These are phyloP conservation scores for Pichia eremophila DNA, from an alignment of 805 yeast genomes.

Conservation along the genomic window DNA sequence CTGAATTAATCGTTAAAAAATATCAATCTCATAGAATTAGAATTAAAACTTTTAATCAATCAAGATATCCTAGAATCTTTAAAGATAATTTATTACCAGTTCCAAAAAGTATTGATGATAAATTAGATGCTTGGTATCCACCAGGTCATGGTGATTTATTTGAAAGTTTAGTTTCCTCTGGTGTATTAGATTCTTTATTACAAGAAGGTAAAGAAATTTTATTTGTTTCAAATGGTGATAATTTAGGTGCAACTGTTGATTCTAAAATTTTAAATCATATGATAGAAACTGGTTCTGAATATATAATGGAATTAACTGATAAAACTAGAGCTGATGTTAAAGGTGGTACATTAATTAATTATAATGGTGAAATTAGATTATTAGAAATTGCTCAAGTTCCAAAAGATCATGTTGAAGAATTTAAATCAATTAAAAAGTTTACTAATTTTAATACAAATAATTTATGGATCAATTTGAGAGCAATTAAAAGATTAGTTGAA, in stretches of 20 bases:
- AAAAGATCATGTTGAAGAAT: constrained; percentile 95
- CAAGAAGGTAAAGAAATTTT: constrained; percentile 91
- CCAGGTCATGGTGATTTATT: constrained; percentile 99
- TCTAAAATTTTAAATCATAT: constrained; percentile 83
- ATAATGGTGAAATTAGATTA: constrained; percentile 88
- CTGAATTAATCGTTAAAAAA: constrained; percentile 90
- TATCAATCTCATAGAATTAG: constrained; percentile 94
- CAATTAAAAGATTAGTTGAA: constrained; percentile 87
- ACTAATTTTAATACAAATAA: constrained; percentile 97
- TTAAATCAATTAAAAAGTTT: constrained; percentile 95
- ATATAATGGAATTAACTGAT: constrained; percentile 96
- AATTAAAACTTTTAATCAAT: constrained; percentile 93
- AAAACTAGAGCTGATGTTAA: constrained; percentile 98
- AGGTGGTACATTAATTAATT: constrained; percentile 97
- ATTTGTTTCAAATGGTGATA: constrained; percentile 96
- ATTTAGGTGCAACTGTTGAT: constrained; percentile 97
- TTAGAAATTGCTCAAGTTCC: constrained; percentile 98
- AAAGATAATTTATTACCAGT: constrained; percentile 95
- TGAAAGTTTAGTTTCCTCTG: constrained; percentile 80
- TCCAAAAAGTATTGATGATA: constrained; percentile 66
- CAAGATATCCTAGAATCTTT: constrained; percentile 92
- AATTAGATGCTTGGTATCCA: constrained; percentile 89
- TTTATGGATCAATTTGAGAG: constrained; percentile 92
- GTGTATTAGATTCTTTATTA: constrained; percentile 81
- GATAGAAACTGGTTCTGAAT: constrained; percentile 86